Evolutionary conservation across 768 basidiomycete genomes (phyloP).

Genomic region (Termitomyces eurrhizus): DNA sequence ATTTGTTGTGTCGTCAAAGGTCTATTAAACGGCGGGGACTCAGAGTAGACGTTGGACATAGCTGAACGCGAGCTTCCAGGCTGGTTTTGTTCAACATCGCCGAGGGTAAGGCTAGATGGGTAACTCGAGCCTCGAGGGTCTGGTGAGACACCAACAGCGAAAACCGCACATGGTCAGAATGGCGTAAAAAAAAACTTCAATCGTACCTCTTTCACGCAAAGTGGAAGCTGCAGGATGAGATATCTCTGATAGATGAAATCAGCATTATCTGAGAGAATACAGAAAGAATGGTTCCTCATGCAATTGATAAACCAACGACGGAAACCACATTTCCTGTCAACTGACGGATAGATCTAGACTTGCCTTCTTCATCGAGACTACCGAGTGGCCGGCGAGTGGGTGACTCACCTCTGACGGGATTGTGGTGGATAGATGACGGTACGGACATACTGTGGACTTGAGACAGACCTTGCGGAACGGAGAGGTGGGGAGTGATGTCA

Average conservation of each 20-base stretch:
- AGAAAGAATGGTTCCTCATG: not conserved
- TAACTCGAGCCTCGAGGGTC: conserved; percentile 10
- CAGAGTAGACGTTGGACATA: conserved; percentile 22
- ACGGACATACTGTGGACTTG: too few species aligned
- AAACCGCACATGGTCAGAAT: too few species aligned
- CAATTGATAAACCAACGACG: not conserved
- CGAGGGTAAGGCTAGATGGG: conserved; percentile 17
- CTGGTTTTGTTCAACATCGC: conserved; percentile 25
- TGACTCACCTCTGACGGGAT: not conserved
- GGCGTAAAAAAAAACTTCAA: too few species aligned
- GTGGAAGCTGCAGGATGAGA: conserved; percentile 5
- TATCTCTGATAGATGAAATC: conserved; percentile 20
- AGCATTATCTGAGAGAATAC: not conserved
- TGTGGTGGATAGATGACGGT: not conserved
- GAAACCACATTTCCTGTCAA: conserved; percentile 3
- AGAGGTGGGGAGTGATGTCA: too few species aligned
- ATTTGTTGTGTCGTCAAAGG: conserved; percentile 13
- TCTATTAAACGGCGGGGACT: conserved; percentile 13
- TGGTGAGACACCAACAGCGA: conserved; percentile 7
- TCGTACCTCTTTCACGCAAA: conserved; percentile 18
- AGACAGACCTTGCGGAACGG: too few species aligned
- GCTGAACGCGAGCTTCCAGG: conserved; percentile 17
- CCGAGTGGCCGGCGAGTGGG: not conserved
- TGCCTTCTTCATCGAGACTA: conserved; percentile 7
- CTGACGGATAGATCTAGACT: not conserved